Conservation (phyloP, 331 rosid genomes). For the Ulmus americana region DNA sequence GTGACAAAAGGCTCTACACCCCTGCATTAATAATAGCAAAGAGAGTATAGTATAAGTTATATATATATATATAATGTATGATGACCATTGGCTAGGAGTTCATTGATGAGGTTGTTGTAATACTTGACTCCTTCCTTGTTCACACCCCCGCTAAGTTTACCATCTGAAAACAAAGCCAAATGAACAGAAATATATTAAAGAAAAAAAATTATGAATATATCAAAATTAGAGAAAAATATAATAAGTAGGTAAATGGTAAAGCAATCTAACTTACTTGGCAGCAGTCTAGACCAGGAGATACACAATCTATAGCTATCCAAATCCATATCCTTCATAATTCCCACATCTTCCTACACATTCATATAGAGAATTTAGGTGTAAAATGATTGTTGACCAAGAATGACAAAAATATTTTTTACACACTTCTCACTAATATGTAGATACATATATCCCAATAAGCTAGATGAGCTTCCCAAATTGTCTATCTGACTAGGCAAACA, state of each 20-base stretch:
- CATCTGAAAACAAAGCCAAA: constrained; percentile 24
- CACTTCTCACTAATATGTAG: background rate
- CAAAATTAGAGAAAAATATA: too few species aligned
- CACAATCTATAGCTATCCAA: constrained; percentile 57
- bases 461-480: too few species aligned
- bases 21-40: background rate
- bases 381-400: too few species aligned
- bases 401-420: background rate
- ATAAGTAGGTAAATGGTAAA: background rate
- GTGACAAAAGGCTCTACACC: constrained; percentile 30
- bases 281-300: constrained; percentile 57
- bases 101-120: constrained; percentile 52
- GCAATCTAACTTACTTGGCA: constrained; percentile 37
- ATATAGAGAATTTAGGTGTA: too few species aligned
- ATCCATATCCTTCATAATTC: constrained; percentile 52
- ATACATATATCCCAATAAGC: too few species aligned
- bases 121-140: constrained; percentile 45
- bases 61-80: background rate
- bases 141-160: constrained; percentile 44
- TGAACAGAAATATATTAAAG: background rate
- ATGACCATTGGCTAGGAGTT: constrained; percentile 41
- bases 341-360: constrained; percentile 39
- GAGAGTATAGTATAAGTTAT: too few species aligned
- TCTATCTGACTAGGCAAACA: too few species aligned
- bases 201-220: too few species aligned